Evolutionary conservation across 352 stramenopile species (phyloP).

Genomic region (Phytophthora brassicae): DNA sequence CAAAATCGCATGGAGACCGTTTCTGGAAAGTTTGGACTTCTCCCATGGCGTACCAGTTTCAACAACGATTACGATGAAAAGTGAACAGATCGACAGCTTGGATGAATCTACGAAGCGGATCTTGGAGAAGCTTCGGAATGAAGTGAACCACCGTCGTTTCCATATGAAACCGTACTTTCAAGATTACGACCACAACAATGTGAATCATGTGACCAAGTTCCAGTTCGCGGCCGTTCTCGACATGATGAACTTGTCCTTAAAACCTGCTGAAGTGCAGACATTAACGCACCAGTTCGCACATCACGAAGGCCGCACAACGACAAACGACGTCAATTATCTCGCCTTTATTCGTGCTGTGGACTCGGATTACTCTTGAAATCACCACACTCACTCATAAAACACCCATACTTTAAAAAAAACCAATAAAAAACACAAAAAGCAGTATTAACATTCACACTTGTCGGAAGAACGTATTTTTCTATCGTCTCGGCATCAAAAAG

Average conservation of each 20-base stretch:
- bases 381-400: not conserved
- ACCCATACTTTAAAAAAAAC: too few species aligned
- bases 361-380: slow-evolving; percentile 60
- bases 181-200: slow-evolving; percentile 82
- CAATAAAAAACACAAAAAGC: slow-evolving; percentile 4
- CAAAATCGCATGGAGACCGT: slow-evolving; percentile 81
- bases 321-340: slow-evolving; percentile 79
- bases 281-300: slow-evolving; percentile 58
- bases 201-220: slow-evolving; percentile 74
- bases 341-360: slow-evolving; percentile 76
- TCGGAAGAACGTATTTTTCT: slow-evolving; percentile 50
- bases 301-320: slow-evolving; percentile 49
- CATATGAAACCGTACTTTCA: slow-evolving; percentile 90
- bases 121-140: slow-evolving; percentile 46
- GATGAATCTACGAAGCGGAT: slow-evolving; percentile 39
- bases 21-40: slow-evolving; percentile 62
- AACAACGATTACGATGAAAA: not conserved
- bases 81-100: slow-evolving; percentile 1
- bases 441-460: slow-evolving; percentile 33
- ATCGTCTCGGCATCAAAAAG: slow-evolving; percentile 41
- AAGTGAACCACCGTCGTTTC: slow-evolving; percentile 65
- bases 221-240: slow-evolving; percentile 84
- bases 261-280: slow-evolving; percentile 50
- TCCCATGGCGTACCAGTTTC: slow-evolving; percentile 23
- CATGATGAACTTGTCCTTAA: slow-evolving; percentile 75